These are phyloP conservation scores for Bombardia bombarda DNA, from an alignment of 495 filamentous ascomycete species.

Conservation along the genomic window DNA sequence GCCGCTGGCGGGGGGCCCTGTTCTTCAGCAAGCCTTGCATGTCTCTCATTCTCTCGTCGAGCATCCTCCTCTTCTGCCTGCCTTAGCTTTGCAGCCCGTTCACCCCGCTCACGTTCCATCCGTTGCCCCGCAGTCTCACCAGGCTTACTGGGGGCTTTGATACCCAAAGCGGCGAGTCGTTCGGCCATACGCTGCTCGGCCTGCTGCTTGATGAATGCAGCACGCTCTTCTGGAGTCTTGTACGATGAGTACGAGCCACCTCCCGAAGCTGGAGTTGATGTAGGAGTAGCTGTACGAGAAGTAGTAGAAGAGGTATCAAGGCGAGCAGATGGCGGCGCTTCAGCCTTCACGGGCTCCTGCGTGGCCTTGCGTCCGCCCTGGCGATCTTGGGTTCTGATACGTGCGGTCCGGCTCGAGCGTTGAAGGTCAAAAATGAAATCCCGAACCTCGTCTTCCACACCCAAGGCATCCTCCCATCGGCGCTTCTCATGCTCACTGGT, in stretches of 20 bases:
- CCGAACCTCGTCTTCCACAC: constrained; percentile 91
- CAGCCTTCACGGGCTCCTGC: constrained; percentile 36
- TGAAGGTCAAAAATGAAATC: constrained; percentile 98
- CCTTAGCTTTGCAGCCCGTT: constrained; percentile 74
- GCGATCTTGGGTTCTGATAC: constrained; percentile 62
- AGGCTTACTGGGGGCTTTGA: constrained; percentile 66
- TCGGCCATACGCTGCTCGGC: constrained; percentile 98
- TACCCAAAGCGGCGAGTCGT: constrained; percentile 83
- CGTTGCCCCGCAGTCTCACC: constrained; percentile 76
- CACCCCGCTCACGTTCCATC: constrained; percentile 78
- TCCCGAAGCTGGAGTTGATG: constrained; percentile 28
- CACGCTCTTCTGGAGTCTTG: constrained; percentile 84
- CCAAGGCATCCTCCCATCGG: constrained; percentile 93
- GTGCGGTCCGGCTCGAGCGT: constrained; percentile 67
- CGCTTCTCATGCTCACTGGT: constrained; percentile 76
- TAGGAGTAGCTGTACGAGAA: constrained; percentile 37
- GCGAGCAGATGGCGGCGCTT: constrained; percentile 30
- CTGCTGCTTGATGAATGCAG: constrained; percentile 93
- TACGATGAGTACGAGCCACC: constrained; percentile 66
- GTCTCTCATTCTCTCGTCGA: constrained; percentile 80
- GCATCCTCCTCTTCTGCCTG: constrained; percentile 94
- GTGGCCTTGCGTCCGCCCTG: constrained; percentile 34
- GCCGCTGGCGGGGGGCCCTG: constrained; percentile 54
- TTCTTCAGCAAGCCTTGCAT: constrained; percentile 79
- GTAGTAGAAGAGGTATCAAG: constrained; percentile 31